Evolutionary conservation across 805 yeast genomes (phyloP).

Genomic region (Metschnikowia noctiluminum): DNA sequence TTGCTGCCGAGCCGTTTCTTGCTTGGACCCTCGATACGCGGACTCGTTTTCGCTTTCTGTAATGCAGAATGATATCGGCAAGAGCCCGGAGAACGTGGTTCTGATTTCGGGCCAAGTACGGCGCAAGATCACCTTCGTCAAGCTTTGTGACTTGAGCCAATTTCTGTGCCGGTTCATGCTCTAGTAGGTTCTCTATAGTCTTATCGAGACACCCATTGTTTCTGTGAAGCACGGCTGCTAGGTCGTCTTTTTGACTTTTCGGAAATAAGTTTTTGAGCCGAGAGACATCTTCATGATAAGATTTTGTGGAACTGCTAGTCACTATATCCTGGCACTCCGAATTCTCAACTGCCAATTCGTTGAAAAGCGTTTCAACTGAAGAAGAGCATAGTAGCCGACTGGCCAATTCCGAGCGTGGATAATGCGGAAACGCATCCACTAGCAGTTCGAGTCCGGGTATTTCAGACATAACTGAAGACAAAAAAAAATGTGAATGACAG

Average conservation of each 20-base stretch:
- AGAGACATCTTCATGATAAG: constrained; percentile 16
- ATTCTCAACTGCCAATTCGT: constrained; percentile 21
- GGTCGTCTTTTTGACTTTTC: constrained; percentile 24
- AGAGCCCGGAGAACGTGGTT: constrained; percentile 31
- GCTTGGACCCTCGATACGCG: constrained; percentile 12
- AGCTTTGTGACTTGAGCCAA: constrained; percentile 5
- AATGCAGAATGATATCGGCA: constrained; percentile 29
- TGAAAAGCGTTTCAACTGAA: constrained; percentile 24
- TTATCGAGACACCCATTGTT: constrained; percentile 29
- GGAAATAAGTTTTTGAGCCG: constrained; percentile 47
- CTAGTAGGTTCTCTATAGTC: constrained; percentile 21
- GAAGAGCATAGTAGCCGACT: constrained; percentile 23
- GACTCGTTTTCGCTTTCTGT: constrained; percentile 9
- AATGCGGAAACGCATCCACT: constrained; percentile 27
- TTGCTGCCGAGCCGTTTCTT: neutral
- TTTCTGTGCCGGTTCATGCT: constrained; percentile 4
- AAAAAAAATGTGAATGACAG: too few species aligned
- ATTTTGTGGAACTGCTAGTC: neutral
- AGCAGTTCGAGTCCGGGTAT: constrained; percentile 20
- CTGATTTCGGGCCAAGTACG: constrained; percentile 25
- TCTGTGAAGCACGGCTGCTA: constrained; percentile 28
- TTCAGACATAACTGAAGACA: constrained; percentile 1
- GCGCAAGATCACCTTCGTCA: neutral
- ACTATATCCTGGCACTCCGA: neutral
- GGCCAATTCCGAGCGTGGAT: constrained; percentile 25